phyloP scores from a whole-genome alignment of 768 basidiomycete genomes.

The Gymnopilus junonius region DNA sequence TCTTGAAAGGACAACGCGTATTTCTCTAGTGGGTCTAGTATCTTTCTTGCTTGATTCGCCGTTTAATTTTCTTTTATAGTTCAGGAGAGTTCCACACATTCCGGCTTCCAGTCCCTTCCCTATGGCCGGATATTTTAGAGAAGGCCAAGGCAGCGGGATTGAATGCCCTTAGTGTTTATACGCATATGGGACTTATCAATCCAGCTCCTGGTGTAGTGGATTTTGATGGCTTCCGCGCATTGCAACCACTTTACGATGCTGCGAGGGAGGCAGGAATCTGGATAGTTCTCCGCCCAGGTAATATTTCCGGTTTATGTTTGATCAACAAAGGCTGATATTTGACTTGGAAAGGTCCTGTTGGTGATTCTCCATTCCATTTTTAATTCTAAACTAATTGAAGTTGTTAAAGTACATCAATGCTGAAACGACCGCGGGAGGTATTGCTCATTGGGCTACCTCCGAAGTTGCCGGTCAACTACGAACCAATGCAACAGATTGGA shows the following conservation, averaged over 20 bases:
- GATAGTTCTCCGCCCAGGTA: slow-evolving; percentile 81
- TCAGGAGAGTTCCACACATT: slow-evolving; percentile 89
- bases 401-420: slow-evolving; percentile 70
- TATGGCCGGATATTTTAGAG: slow-evolving; percentile 85
- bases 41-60: not conserved
- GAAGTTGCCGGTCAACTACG: slow-evolving; percentile 68
- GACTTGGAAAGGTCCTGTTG: slow-evolving; percentile 41
- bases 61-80: slow-evolving; percentile 38
- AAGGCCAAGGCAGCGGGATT: slow-evolving; percentile 83
- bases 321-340: not conserved
- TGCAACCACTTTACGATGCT: slow-evolving; percentile 75
- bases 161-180: slow-evolving; percentile 79
- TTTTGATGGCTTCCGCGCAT: slow-evolving; percentile 69
- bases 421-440: slow-evolving; percentile 81
- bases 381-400: not conserved
- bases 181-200: slow-evolving; percentile 80
- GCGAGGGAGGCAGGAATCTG: slow-evolving; percentile 76
- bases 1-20: slow-evolving; percentile 69
- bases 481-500: slow-evolving; percentile 77
- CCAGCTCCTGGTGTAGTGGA: slow-evolving; percentile 77
- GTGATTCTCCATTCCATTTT: slow-evolving; percentile 11
- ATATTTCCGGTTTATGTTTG: too few species aligned
- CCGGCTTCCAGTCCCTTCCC: slow-evolving; percentile 74
- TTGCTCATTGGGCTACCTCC: slow-evolving; percentile 70
- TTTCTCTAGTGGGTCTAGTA: slow-evolving; percentile 65